Evolutionary conservation across 306 rosid genomes (phyloP).

Genomic region (Vigna radiata): DNA sequence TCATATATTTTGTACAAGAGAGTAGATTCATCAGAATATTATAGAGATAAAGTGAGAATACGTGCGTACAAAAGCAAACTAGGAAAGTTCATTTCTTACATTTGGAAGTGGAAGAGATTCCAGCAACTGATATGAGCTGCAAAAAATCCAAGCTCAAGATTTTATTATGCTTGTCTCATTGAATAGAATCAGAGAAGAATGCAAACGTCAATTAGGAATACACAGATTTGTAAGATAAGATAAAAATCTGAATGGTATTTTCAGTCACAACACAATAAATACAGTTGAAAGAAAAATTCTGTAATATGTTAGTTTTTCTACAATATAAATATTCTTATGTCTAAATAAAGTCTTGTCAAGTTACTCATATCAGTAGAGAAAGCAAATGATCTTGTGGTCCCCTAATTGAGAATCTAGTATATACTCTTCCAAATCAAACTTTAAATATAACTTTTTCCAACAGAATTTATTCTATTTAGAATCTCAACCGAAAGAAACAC

Average conservation of each 20-base stretch:
- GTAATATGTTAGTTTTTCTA: conserved; percentile 23
- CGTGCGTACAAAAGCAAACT: conserved; percentile 34
- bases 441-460: conserved; percentile 49
- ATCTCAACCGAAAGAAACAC: conserved; percentile 57
- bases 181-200: neutral
- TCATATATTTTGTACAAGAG: conserved; percentile 26
- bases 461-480: conserved; percentile 59
- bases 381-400: conserved; percentile 50
- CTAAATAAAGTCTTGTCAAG: conserved; percentile 46
- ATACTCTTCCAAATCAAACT: conserved; percentile 52
- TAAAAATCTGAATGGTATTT: conserved; percentile 22
- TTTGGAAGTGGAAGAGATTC: conserved; percentile 93
- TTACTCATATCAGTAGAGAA: conserved; percentile 49
- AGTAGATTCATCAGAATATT: conserved; percentile 20
- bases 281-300: conserved; percentile 32
- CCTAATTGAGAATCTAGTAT: conserved; percentile 53
- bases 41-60: conserved; percentile 33
- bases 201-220: conserved; percentile 29
- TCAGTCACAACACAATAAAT: conserved; percentile 27
- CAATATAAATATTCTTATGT: conserved; percentile 47
- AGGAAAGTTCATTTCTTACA: conserved; percentile 56
- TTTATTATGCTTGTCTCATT: conserved; percentile 19
- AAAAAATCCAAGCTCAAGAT: conserved; percentile 48
- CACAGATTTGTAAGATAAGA: conserved; percentile 31
- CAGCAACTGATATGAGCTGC: conserved; percentile 94